phyloP scores from a whole-genome alignment of 2,329 filamentous ascomycete species.

The Aspergillus udagawae region DNA sequence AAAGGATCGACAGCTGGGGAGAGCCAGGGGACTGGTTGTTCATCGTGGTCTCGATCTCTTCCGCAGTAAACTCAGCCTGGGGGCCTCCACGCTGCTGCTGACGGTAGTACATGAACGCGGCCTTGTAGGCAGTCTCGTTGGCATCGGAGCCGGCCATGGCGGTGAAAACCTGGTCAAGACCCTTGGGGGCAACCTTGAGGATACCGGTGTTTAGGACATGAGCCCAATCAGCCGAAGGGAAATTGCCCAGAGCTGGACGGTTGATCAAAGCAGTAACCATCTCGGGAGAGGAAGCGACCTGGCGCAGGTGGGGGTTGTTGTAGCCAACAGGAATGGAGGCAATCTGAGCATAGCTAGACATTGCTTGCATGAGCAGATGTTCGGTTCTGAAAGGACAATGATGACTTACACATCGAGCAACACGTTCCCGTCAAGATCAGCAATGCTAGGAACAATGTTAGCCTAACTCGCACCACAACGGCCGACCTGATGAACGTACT shows the following conservation, averaged over 20 bases:
- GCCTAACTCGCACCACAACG: neutral
- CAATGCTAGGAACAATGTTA: constrained; percentile 36
- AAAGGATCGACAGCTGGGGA: constrained; percentile 77
- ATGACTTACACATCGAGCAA: constrained; percentile 48
- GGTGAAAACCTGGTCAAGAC: constrained; percentile 84
- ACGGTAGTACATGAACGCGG: constrained; percentile 88
- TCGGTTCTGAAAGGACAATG: neutral
- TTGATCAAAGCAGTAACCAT: constrained; percentile 82
- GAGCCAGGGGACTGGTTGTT: constrained; percentile 74
- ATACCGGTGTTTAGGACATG: constrained; percentile 74
- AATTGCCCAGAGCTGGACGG: constrained; percentile 84
- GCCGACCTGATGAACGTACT: constrained; percentile 41
- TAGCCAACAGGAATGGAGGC: constrained; percentile 90
- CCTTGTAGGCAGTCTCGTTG: constrained; percentile 93
- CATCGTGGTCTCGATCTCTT: constrained; percentile 74
- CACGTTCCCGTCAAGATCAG: constrained; percentile 49
- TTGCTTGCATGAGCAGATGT: neutral
- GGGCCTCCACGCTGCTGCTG: constrained; percentile 75
- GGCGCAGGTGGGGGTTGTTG: constrained; percentile 75
- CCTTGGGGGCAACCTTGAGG: constrained; percentile 76
- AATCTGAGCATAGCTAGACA: constrained; percentile 74
- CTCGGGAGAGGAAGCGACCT: constrained; percentile 68
- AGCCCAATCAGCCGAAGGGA: constrained; percentile 81
- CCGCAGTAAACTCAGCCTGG: constrained; percentile 71
- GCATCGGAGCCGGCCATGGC: constrained; percentile 85